These are phyloP conservation scores for Dryadomyces sulphureus DNA, from an alignment of 2,329 filamentous ascomycete genomes.

Conservation along the genomic window DNA sequence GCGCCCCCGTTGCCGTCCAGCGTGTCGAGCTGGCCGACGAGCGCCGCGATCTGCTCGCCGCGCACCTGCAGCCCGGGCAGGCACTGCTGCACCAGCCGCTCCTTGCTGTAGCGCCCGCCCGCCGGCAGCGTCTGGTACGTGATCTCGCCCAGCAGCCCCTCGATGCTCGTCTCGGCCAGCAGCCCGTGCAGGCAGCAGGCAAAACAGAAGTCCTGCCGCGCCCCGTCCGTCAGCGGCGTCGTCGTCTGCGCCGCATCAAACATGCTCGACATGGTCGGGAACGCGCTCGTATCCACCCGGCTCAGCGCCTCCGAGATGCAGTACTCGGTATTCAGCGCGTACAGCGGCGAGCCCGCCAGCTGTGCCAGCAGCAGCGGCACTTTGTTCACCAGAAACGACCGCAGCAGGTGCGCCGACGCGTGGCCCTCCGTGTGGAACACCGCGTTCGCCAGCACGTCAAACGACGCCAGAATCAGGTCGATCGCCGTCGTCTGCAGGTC, in stretches of 20 bases:
- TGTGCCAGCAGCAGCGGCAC: constrained; percentile 38
- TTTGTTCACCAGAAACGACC: constrained; percentile 71
- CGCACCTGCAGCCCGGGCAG: constrained; percentile 22
- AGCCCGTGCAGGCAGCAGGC: constrained; percentile 79
- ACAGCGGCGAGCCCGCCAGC: constrained; percentile 44
- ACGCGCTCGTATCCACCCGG: constrained; percentile 70
- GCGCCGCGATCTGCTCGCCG: constrained; percentile 44
- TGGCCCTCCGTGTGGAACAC: constrained; percentile 51
- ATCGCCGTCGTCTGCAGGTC: constrained; percentile 64
- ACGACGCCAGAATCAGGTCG: constrained; percentile 75
- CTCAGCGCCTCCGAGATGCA: constrained; percentile 57
- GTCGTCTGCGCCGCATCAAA: constrained; percentile 43
- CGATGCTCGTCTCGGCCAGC: constrained; percentile 64
- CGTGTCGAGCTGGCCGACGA: constrained; percentile 71
- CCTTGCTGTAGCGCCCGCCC: constrained; percentile 61
- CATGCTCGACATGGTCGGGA: constrained; percentile 43
- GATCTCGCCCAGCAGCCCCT: constrained; percentile 68
- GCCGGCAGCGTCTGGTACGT: constrained; percentile 66
- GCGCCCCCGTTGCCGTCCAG: constrained; percentile 88
- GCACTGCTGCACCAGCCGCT: constrained; percentile 65
- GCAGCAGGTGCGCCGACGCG: constrained; percentile 54
- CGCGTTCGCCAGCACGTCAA: constrained; percentile 78
- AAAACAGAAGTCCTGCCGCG: constrained; percentile 66
- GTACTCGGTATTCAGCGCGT: constrained; percentile 58
- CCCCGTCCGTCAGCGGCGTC: constrained; percentile 42